Percentiles rank a stretch among this genome's conserved stretches.
These are phyloP conservation scores for Stylosanthes scabra DNA, from an alignment of 331 rosid genomes.

Conservation along the genomic window DNA sequence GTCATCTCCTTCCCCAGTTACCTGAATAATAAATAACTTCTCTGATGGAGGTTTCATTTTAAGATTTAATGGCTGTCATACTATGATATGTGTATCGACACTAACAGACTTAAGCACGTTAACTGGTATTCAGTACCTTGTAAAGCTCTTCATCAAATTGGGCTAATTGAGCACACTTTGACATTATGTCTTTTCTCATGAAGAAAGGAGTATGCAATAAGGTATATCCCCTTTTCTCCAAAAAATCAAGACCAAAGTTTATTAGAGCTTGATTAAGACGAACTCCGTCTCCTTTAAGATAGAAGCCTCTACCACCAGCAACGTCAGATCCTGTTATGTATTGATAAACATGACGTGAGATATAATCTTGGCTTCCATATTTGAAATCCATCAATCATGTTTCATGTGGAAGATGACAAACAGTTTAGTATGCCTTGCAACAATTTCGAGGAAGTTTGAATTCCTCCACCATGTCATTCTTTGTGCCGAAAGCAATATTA, in stretches of 20 bases:
- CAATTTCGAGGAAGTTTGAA: too few species aligned
- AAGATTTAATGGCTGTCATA: background rate
- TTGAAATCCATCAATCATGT: conserved; percentile 2
- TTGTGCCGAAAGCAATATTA: too few species aligned
- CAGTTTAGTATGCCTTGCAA: too few species aligned
- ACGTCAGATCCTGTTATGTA: conserved; percentile 75
- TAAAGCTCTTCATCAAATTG: conserved; percentile 98
- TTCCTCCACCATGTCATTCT: too few species aligned
- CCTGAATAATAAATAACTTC: conserved; percentile 48
- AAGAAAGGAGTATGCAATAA: conserved; percentile 90
- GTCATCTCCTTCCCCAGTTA: conserved; percentile 99
- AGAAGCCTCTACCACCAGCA: conserved; percentile 98
- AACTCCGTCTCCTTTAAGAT: conserved; percentile 92
- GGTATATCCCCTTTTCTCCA: conserved; percentile 79
- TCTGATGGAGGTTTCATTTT: background rate
- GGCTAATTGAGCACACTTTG: conserved; percentile 96
- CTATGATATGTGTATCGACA: background rate
- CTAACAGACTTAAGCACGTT: conserved; percentile 17
- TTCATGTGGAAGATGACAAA: too few species aligned
- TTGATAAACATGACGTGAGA: conserved; percentile 38
- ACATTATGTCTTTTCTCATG: conserved; percentile 94
- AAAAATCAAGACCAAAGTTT: conserved; percentile 84
- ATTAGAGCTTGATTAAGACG: conserved; percentile 95
- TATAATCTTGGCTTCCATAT: background rate
- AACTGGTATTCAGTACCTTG: conserved; percentile 56